Percentiles rank a stretch among this genome's conserved stretches.
phyloP scores from a whole-genome alignment of 2,329 filamentous ascomycete species.

The Parastagonospora avenae region DNA sequence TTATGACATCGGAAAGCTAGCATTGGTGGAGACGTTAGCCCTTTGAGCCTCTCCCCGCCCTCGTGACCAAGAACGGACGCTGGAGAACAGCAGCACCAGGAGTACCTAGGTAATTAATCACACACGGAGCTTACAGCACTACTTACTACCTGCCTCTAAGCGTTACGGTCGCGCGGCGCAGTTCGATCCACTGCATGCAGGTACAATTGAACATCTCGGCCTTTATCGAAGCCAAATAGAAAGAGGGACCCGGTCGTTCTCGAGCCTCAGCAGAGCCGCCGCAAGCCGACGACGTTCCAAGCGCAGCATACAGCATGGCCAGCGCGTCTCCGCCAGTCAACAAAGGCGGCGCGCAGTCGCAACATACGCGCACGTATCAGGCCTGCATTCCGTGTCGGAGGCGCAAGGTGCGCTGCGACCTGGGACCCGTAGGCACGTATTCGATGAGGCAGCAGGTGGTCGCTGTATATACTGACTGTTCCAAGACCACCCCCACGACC shows the following conservation, averaged over 20 bases:
- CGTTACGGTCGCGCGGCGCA: conserved; percentile 11
- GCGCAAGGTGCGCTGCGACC: conserved; percentile 61
- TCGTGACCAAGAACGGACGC: not conserved
- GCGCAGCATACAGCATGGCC: conserved; percentile 25
- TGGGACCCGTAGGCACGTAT: conserved; percentile 31
- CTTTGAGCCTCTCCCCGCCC: not conserved
- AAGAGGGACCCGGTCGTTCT: conserved; percentile 1
- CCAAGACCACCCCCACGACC: conserved; percentile 73
- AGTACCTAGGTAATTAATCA: not conserved
- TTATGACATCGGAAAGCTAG: not conserved
- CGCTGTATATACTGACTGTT: not conserved
- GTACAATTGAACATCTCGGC: not conserved
- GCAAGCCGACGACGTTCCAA: conserved; percentile 21
- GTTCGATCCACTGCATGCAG: conserved; percentile 18
- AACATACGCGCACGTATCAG: conserved; percentile 48
- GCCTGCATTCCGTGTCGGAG: conserved; percentile 61
- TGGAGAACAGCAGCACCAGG: not conserved
- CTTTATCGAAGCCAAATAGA: conserved; percentile 8
- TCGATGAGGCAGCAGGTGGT: not conserved
- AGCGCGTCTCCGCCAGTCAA: conserved; percentile 30
- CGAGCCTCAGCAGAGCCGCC: conserved; percentile 13
- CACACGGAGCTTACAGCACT: not conserved
- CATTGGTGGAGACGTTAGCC: conserved; percentile 1
- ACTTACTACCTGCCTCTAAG: conserved; percentile 14
- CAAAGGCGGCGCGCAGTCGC: conserved; percentile 9